Percentiles rank a stretch among this genome's conserved stretches.
phyloP scores from a whole-genome alignment of 192 early-diverging fungal genomes.

The Bifiguratus adelaidae region DNA sequence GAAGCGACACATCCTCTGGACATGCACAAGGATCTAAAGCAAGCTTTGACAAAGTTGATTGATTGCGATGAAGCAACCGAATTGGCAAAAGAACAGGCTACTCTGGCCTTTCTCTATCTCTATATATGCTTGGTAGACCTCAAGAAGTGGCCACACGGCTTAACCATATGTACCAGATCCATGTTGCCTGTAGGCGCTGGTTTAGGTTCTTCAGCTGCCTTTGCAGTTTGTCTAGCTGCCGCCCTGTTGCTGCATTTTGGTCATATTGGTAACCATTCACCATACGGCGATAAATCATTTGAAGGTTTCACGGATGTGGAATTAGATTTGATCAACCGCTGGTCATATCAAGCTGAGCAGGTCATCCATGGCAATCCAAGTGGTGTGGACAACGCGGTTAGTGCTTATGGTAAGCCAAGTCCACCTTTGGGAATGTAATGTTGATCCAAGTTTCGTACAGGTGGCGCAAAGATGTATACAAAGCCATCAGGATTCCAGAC shows the following conservation, averaged over 20 bases:
- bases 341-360: conserved; percentile 87
- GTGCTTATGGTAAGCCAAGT: conserved; percentile 59
- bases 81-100: conserved; percentile 30
- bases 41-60: conserved; percentile 15
- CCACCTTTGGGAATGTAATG: not conserved
- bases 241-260: conserved; percentile 56
- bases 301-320: conserved; percentile 11
- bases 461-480: conserved; percentile 62
- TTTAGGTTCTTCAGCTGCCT: conserved; percentile 93
- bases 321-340: conserved; percentile 61
- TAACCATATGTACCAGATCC: conserved; percentile 60
- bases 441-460: conserved; percentile 14
- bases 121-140: conserved; percentile 26
- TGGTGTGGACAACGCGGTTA: conserved; percentile 89
- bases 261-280: conserved; percentile 12
- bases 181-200: conserved; percentile 87
- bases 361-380: conserved; percentile 93
- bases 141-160: conserved; percentile 12
- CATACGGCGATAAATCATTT: not conserved
- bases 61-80: conserved; percentile 12
- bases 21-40: conserved; percentile 21
- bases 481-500: conserved; percentile 41
- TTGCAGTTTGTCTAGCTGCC: conserved; percentile 67
- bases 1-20: conserved; percentile 19
- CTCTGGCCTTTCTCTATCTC: conserved; percentile 60